Conservation (phyloP, 352 stramenopile species). For the Phytophthora citrophthora region DNA sequence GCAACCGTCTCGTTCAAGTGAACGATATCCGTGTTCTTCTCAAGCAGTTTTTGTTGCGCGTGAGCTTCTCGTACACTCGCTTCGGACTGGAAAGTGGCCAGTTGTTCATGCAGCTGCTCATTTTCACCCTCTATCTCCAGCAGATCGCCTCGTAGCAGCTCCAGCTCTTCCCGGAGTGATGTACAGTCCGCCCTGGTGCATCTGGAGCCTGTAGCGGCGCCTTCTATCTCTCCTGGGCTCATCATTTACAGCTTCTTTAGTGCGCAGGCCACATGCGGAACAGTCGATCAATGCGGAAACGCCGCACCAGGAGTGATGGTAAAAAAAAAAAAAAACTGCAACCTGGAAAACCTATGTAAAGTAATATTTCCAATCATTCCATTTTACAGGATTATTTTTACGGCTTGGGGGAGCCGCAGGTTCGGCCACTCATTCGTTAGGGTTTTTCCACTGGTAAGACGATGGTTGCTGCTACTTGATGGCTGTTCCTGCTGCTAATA, state of each 20-base stretch:
- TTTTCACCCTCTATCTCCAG: slow-evolving; percentile 70
- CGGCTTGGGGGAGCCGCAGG: slow-evolving; percentile 18
- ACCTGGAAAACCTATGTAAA: not conserved
- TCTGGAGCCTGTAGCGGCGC: slow-evolving; percentile 14
- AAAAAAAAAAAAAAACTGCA: too few species aligned
- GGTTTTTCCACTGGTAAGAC: slow-evolving; percentile 21
- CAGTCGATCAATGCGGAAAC: slow-evolving; percentile 15
- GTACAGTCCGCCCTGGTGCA: slow-evolving; percentile 70
- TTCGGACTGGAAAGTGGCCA: slow-evolving; percentile 46
- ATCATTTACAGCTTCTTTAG: slow-evolving; percentile 26
- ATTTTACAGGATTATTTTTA: not conserved
- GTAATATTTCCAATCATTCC: not conserved
- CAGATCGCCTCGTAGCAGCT: slow-evolving; percentile 61
- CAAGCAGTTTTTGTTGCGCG: slow-evolving; percentile 15
- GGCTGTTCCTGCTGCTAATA: slow-evolving; percentile 3
- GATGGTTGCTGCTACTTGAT: not conserved
- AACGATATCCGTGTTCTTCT: slow-evolving; percentile 39
- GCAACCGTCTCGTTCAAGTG: slow-evolving; percentile 24
- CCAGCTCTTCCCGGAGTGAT: slow-evolving; percentile 68
- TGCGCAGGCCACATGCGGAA: slow-evolving; percentile 13
- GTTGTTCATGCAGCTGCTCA: slow-evolving; percentile 69
- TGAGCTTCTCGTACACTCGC: slow-evolving; percentile 14
- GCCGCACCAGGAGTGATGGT: slow-evolving; percentile 20
- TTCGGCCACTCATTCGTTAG: slow-evolving; percentile 44
- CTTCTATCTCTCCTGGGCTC: slow-evolving; percentile 4